Evolutionary conservation across 139 green algal species (phyloP).

Genomic region (Picochlorum sp.): DNA sequence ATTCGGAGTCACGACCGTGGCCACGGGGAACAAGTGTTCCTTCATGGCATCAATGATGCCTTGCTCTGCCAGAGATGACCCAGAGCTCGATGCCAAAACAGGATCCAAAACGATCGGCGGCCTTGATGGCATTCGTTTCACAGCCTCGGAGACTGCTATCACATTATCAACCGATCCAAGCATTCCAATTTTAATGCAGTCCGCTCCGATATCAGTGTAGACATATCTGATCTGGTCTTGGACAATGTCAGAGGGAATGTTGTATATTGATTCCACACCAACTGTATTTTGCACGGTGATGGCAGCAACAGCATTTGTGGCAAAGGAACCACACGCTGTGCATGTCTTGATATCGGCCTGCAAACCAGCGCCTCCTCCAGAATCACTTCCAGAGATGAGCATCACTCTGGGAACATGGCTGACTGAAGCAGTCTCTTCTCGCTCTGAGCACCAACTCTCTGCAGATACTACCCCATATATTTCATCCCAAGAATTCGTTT

Average conservation of each 20-base stretch:
- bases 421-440: not conserved
- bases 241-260: constrained; percentile 51
- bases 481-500: constrained; percentile 36
- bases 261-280: constrained; percentile 70
- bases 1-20: constrained; percentile 87
- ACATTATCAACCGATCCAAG: constrained; percentile 58
- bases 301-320: constrained; percentile 70
- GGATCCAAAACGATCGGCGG: constrained; percentile 81
- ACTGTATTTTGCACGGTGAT: constrained; percentile 91
- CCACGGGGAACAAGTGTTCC: constrained; percentile 64
- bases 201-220: constrained; percentile 71
- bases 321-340: constrained; percentile 64
- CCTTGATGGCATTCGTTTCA: constrained; percentile 20
- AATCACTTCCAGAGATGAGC: constrained; percentile 84
- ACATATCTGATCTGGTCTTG: constrained; percentile 70
- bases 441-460: not conserved
- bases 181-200: constrained; percentile 93
- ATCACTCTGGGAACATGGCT: constrained; percentile 53
- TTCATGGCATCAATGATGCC: constrained; percentile 49
- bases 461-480: constrained; percentile 45
- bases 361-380: constrained; percentile 87
- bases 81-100: constrained; percentile 85
- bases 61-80: constrained; percentile 53
- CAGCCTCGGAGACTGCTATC: constrained; percentile 36
- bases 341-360: constrained; percentile 74